Base-by-base conservation (phyloP, 305 asterid species). In the Solanum chacoense region DNA sequence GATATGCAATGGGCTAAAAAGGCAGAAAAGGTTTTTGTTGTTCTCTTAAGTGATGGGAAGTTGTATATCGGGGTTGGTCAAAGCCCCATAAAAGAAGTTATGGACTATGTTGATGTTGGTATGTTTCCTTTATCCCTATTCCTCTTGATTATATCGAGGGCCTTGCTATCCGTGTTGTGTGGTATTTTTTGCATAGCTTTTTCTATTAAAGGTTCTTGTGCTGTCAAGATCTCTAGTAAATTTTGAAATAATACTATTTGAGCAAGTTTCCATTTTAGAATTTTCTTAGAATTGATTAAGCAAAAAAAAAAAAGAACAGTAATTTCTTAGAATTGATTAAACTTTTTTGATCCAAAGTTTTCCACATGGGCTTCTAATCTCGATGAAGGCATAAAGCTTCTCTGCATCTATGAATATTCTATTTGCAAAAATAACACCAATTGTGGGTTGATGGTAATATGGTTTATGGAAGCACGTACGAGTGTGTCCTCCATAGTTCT, bases 21-120 rank as follows among this genome's bases (percentile, higher is more conserved):
- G 38, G 92, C 85, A 50, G 95, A 93, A 37, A 95, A 95, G 89
- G 91, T 78, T 87, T 97, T 93, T 90, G 89, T 95, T 81, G 89
- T 93, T 91, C 98, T 96, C 88, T 91, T 96, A 13, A 91, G 91
- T 65, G 42, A 87, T 73, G 98, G 99, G 87, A 93, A 92, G 90
- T 91, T 97, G 86, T 94, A 93, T 91, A 91, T 89, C 63, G 98
- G 99, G 87, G 88, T 93, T 92, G 98, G 96, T 88, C 98, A 91
- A 91, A 93, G 92, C 18, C 93, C 93, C 50, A 92, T 88, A 71
- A 88, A n/a, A 73, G 84, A 77, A 84, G 91, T 94, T 85, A 91
- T 91, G 95, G 98, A 93, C 89, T 88, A 85, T 91, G 98, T 93
- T 92, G 98, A 95, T 97, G 55, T 6, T 42, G 55, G 55, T 42